A percentile compares a stretch with the other conserved stretches of the same genome.
Evolutionary conservation across 169 alveolate species (phyloP).

Genomic region (Eimeria sp.): DNA sequence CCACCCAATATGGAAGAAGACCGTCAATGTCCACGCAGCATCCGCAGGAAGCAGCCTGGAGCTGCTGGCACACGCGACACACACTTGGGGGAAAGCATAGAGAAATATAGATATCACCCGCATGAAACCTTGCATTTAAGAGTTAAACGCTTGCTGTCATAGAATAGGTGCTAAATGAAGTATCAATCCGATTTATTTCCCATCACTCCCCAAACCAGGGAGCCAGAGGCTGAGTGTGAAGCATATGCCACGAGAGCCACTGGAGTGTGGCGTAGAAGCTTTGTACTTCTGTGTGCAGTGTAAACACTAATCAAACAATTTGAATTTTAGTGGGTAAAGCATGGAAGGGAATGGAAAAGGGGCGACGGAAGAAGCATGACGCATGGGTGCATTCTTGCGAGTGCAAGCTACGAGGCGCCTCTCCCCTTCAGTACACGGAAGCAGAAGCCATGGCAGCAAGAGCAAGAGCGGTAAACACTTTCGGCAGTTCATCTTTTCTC

Average conservation of each 20-base stretch:
- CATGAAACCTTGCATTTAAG: no score
- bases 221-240: neutral
- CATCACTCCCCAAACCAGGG: neutral
- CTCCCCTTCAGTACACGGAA: conserved; percentile 35
- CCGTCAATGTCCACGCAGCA: no score
- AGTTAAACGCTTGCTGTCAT: neutral
- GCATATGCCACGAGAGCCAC: neutral
- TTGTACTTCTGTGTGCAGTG: neutral
- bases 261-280: neutral
- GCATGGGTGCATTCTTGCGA: neutral
- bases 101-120: no score
- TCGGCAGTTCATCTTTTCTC: neutral
- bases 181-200: neutral
- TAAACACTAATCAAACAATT: neutral
- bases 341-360: neutral
- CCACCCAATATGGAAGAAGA: no score
- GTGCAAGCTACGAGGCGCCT: conserved; percentile 23
- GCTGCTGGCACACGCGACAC: no score
- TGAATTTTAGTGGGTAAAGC: neutral
- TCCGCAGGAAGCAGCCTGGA: no score
- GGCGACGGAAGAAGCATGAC: neutral
- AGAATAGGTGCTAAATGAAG: neutral
- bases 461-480: neutral
- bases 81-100: no score
- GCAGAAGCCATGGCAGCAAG: neutral